Base-by-base conservation (phyloP, 2,329 filamentous ascomycete genomes). In the Penicillium griseofulvum region DNA sequence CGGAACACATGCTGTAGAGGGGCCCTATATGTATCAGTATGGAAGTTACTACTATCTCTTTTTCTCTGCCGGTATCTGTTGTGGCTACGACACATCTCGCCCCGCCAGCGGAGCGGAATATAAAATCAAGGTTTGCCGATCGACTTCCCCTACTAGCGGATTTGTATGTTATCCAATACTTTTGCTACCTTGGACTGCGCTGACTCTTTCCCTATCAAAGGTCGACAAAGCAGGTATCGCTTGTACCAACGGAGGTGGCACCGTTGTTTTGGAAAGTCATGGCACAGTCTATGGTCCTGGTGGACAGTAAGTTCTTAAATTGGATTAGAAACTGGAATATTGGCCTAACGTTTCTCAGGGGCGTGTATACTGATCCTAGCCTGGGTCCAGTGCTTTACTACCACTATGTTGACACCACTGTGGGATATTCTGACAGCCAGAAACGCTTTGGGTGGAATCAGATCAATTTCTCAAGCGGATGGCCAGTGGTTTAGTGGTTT, bases 91-190 rank as follows among this genome's bases (percentile, higher is more conserved):
- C 59, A 68, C 65, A 0, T 73, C 62, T 51, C 72, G 67, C 52
- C 84, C 85, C 0, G 78, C 82, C 0, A 46, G 75, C 0, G 86
- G 85, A 4, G 73, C 74, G n/a, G 86, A 88, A 70, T 89, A 89
- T 69, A 82, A 81, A 67, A 85, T 88, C 67, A 81, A 80, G 64
- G 84, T 87, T 26, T 88, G 86, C 72, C 74, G 84, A n/a, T 83
- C 81, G 4, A 75, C 69, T 1, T 76, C 71, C 7, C 76, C 80
- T 5, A 82, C 75, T 0, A 77, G 83, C 0, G 74, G 74, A 1
- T 89, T 84, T 63, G 82, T 81, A 61, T 62, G 70, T 63, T 14
- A 29, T 17, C 28, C 12, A n/a, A 14, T 10, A 7, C 26, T 45
- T 54, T 34, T 1, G 11, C 10, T 42, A n/a, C 24, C 28, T 28